Percentiles rank a stretch among this genome's conserved stretches.
phyloP scores from a whole-genome alignment of 441 rosid genomes.

The Cnidoscolus chayamansa region DNA sequence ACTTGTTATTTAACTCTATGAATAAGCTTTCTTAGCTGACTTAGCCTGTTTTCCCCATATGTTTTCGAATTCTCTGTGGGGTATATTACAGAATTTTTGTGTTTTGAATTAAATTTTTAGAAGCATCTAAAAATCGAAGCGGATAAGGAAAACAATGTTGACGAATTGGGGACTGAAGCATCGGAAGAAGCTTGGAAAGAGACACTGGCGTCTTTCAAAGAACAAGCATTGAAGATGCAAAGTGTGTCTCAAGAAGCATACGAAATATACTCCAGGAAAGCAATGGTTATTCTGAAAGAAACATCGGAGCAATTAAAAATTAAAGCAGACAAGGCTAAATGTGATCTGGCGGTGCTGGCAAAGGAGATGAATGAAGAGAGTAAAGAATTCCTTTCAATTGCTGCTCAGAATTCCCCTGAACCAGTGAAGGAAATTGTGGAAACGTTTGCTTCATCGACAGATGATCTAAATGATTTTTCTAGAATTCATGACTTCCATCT shows the following conservation, averaged over 20 bases:
- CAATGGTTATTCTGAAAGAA: conserved; percentile 51
- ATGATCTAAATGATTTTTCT: conserved; percentile 58
- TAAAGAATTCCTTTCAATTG: conserved; percentile 54
- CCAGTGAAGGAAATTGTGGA: conserved; percentile 75
- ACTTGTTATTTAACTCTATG: too few relatives aligned
- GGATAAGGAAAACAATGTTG: conserved; percentile 44
- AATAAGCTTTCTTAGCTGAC: too few relatives aligned
- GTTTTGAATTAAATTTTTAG: conserved; percentile 23
- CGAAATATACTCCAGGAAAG: conserved; percentile 58
- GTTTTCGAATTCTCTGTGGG: neutral
- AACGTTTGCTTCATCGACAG: conserved; percentile 53
- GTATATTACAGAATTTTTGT: neutral
- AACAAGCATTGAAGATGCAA: conserved; percentile 75
- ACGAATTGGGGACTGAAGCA: conserved; percentile 28
- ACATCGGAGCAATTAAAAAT: conserved; percentile 64
- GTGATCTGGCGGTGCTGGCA: conserved; percentile 49
- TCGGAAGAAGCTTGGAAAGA: conserved; percentile 82
- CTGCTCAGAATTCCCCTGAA: conserved; percentile 68
- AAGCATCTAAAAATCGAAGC: conserved; percentile 56
- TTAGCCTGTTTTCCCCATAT: neutral
- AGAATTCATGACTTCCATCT: conserved; percentile 68
- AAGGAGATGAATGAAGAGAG: conserved; percentile 68
- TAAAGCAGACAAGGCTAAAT: conserved; percentile 58
- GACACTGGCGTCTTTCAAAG: conserved; percentile 61
- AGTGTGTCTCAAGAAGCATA: conserved; percentile 74